A percentile compares a stretch with the other conserved stretches of the same genome.
phyloP scores from a whole-genome alignment of 1,284 basidiomycete genomes.

The Caloboletus inedulis region DNA sequence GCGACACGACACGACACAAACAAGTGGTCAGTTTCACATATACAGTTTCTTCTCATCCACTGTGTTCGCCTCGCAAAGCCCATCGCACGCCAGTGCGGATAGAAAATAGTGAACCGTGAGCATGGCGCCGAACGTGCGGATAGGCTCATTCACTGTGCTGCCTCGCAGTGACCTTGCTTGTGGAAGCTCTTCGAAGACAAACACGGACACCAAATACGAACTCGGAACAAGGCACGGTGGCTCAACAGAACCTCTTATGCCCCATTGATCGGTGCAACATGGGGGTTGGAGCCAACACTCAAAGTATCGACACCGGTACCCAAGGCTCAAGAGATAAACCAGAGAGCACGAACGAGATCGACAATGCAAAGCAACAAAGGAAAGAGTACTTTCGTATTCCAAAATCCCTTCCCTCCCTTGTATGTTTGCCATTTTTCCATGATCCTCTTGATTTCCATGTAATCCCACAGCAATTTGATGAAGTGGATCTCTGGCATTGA shows the following conservation, averaged over 20 bases:
- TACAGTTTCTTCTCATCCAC: conserved; percentile 10
- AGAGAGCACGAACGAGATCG: neutral
- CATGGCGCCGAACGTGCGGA: conserved; percentile 12
- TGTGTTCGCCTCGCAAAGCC: conserved; percentile 22
- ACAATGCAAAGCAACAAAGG: neutral
- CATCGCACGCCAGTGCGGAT: neutral
- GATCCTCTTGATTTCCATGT: conserved; percentile 55
- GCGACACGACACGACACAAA: conserved; percentile 2
- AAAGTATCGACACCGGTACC: neutral
- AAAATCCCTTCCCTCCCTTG: conserved; percentile 56
- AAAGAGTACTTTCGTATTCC: conserved; percentile 52
- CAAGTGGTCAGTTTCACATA: conserved; percentile 5
- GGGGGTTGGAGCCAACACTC: neutral
- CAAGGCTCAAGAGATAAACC: neutral
- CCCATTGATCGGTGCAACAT: conserved; percentile 8
- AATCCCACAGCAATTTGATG: conserved; percentile 46
- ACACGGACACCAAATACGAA: conserved; percentile 1
- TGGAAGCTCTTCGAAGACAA: conserved; percentile 12
- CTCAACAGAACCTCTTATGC: conserved; percentile 16
- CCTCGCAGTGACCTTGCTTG: conserved; percentile 17
- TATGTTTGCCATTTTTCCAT: conserved; percentile 60
- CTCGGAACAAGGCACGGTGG: conserved; percentile 7
- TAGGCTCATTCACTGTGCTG: conserved; percentile 6
- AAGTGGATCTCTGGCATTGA: conserved; percentile 41
- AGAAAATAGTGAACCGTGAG: conserved; percentile 6